Evolutionary conservation across 768 basidiomycete genomes (phyloP), one percentile per base, ranked within the genome.

Genomic region (Hemileccinum impolitum): DNA sequence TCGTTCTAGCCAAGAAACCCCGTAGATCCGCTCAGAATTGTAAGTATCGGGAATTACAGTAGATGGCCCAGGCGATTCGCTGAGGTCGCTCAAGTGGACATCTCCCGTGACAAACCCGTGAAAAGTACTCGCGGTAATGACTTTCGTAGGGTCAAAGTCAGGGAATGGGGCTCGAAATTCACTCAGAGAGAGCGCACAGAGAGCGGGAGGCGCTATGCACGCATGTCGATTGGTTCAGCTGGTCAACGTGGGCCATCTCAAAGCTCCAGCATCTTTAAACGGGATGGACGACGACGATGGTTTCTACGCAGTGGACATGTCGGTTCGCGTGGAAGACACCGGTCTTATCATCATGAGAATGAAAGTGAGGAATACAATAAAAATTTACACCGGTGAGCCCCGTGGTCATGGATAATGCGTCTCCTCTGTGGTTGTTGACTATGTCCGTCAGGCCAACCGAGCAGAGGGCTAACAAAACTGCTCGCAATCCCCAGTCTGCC

Each of bases 151-250:
- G 8, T 28, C 38, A 18, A 47, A 35, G 21, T 26, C 37, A 45
- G 17, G 28, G 21, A 19, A 19, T 57, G 54, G 62, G 17, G 28
- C 2, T n/a, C 18, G 6, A 53, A 51, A 17, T 25, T 8, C 15
- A 15, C 43, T 35, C 45, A n/a, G 31, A 65, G 49, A 36, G 42
- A 23, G 19, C 40, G n/a, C 30, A 28, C 25, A 8, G 45, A 38
- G 19, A 11, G 19, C 18, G 43, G 43, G 35, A 50, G 39, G 42
- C 50, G 41, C 35, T 51, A 53, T 15, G 50, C 50, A 11, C 60
- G 63, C 43, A 62, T 61, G 56, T 55, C 61, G 15, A 55, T 55
- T 5, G 55, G 56, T 23, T 46, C 52, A 12, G 38, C 56, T 10
- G 7, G 37, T 19, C 51, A 39, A 47, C 51, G 32, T 21, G 28